Evolutionary conservation across 768 basidiomycete species (phyloP).

Genomic region (Leucocoprinus leucothites): DNA sequence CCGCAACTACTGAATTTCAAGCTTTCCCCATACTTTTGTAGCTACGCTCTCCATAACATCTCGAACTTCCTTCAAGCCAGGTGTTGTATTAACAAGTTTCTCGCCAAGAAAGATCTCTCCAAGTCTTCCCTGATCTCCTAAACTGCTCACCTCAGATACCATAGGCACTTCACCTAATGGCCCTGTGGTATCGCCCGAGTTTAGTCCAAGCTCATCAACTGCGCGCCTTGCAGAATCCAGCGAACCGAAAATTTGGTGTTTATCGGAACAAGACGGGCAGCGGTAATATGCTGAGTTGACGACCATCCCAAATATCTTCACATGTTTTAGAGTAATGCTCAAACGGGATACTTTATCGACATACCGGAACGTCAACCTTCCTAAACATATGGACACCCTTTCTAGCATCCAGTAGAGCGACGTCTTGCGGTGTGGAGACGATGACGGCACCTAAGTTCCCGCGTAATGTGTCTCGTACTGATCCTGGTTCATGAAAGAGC

Average conservation of each 20-base stretch:
- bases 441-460: slow-evolving; percentile 93
- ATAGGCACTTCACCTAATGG: slow-evolving; percentile 8
- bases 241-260: slow-evolving; percentile 6
- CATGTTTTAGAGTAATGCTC: background rate
- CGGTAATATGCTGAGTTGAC: slow-evolving; percentile 87
- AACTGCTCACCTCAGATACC: slow-evolving; percentile 10
- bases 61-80: slow-evolving; percentile 2
- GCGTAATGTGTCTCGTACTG: background rate
- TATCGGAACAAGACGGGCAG: slow-evolving; percentile 58
- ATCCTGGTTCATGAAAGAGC: background rate
- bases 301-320: slow-evolving; percentile 79
- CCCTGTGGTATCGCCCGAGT: background rate
- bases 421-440: slow-evolving; percentile 94
- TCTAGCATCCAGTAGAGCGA: slow-evolving; percentile 86
- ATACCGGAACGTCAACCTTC: slow-evolving; percentile 83
- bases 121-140: slow-evolving; percentile 8
- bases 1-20: background rate
- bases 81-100: background rate
- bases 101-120: slow-evolving; percentile 8
- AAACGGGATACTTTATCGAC: slow-evolving; percentile 21
- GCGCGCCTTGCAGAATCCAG: slow-evolving; percentile 5
- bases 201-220: slow-evolving; percentile 1
- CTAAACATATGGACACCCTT: slow-evolving; percentile 93
- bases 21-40: background rate
- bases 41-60: slow-evolving; percentile 2